Base-by-base conservation (phyloP, 495 filamentous ascomycete genomes). In the Xylaria flabelliformis region DNA sequence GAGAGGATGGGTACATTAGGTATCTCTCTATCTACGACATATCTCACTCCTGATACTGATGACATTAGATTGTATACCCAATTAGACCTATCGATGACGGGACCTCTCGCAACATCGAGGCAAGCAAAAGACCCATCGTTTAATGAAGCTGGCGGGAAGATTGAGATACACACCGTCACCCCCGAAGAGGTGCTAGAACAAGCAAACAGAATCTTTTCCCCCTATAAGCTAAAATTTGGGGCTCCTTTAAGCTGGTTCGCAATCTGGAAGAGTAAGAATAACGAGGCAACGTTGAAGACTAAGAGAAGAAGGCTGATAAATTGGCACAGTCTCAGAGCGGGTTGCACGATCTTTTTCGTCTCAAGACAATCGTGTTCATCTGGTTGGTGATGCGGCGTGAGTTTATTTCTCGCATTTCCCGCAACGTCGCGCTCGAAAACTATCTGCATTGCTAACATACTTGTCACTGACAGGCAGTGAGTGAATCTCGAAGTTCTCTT, bases 341-440 rank as follows among this genome's bases (percentile, higher is more conserved):
- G 81, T 82, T 8, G 82, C 82, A 0, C 76, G 79, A 19, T 64
- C 69, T 41, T 75, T 69, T 63, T 83, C 80, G 32, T 81, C 82
- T 21, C 53, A 67, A 1, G 78, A 80, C 39, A 71, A 72, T 24
- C 70, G 80, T 39, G 78, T 83, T 44, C 82, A 83, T 69, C 71
- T 83, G 13, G 81, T 69, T 17, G 81, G 82, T 0, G 81, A 83
- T 65, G 79, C 82, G 13, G 81, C 80, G 81, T 82, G 75, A 69
- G 79, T 75, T 6, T 41, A 55, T 32, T 56, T 50, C 70, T 4
- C 19, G 4, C 29, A 12, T n/a, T 10, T 9, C 32, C 9, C 8
- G 21, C 9, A 39, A 3, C 4, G 24, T 21, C 4, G 17, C 19
- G 5, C 9, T n/a, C 9, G 15, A 61, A 10, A 8, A 21, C 17